Evolutionary conservation across 2,329 filamentous ascomycete species (phyloP).

Genomic region (Arachnomyces sp.): DNA sequence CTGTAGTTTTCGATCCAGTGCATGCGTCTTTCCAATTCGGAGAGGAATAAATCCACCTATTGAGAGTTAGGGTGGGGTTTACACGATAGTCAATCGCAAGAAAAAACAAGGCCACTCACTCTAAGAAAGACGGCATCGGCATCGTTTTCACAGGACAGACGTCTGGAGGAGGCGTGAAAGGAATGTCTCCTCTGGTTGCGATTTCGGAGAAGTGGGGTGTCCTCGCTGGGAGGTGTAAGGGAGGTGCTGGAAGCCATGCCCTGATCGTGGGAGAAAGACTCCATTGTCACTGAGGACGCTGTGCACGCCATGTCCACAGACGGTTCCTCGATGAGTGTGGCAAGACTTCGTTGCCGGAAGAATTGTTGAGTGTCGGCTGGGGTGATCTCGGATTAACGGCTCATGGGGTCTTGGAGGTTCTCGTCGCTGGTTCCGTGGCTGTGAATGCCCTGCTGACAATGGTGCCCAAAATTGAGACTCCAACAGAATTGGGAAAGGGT

Average conservation of each 20-base stretch:
- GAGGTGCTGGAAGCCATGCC: slow-evolving; percentile 15
- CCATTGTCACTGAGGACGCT: slow-evolving; percentile 31
- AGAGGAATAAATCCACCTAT: slow-evolving; percentile 47
- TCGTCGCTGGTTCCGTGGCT: too few species aligned
- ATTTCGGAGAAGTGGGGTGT: slow-evolving; percentile 28
- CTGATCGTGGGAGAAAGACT: slow-evolving; percentile 24
- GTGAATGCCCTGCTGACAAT: too few species aligned
- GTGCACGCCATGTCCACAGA: slow-evolving; percentile 30
- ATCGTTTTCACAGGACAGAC: slow-evolving; percentile 37
- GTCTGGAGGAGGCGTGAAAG: slow-evolving; percentile 33
- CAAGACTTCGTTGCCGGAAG: too few species aligned
- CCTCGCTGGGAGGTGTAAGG: slow-evolving; percentile 23
- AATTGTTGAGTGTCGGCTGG: background rate
- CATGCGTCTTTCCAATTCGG: slow-evolving; percentile 76
- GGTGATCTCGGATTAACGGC: background rate
- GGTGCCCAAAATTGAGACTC: too few species aligned
- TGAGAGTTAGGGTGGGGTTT: background rate
- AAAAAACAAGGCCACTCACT: slow-evolving; percentile 19
- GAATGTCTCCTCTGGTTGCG: slow-evolving; percentile 35
- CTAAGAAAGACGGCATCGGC: slow-evolving; percentile 38
- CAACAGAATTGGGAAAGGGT: too few species aligned
- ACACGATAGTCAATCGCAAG: background rate
- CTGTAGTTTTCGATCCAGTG: slow-evolving; percentile 84
- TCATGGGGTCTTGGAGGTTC: background rate
- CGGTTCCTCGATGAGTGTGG: background rate